phyloP scores from a whole-genome alignment of 2,329 filamentous ascomycete species.

The Aspergillus felis region DNA sequence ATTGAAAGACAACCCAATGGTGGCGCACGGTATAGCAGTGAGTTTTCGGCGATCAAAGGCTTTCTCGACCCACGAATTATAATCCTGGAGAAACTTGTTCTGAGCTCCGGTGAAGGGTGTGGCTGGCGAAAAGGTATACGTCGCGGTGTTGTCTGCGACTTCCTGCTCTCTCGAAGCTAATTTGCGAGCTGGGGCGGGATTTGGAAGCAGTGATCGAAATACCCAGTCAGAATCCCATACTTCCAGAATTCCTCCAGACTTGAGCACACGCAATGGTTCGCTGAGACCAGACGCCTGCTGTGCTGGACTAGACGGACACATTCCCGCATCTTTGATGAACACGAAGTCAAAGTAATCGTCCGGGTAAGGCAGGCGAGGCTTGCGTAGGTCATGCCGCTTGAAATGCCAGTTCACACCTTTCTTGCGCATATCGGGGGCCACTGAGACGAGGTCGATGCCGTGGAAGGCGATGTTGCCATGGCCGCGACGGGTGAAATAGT shows the following conservation, averaged over 20 bases:
- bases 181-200: constrained; percentile 60
- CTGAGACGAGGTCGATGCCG: constrained; percentile 74
- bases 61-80: constrained; percentile 76
- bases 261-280: constrained; percentile 73
- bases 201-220: constrained; percentile 76
- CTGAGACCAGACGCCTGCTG: constrained; percentile 58
- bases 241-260: constrained; percentile 74
- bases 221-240: constrained; percentile 87
- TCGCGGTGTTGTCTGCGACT: constrained; percentile 65
- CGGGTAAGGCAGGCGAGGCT: constrained; percentile 70
- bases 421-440: constrained; percentile 62
- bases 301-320: constrained; percentile 58
- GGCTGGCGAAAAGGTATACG: constrained; percentile 76
- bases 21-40: constrained; percentile 71
- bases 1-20: constrained; percentile 71
- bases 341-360: constrained; percentile 81
- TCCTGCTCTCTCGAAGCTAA: constrained; percentile 60
- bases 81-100: constrained; percentile 77
- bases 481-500: constrained; percentile 68
- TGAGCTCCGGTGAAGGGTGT: constrained; percentile 77
- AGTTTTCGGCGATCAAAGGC: constrained; percentile 70
- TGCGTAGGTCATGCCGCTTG: constrained; percentile 79
- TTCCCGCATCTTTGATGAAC: constrained; percentile 78
- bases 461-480: constrained; percentile 70
- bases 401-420: constrained; percentile 85